Percentiles rank a stretch among this genome's conserved stretches.
phyloP scores from a whole-genome alignment of 768 basidiomycete species.

The Coprinopsis sp. region DNA sequence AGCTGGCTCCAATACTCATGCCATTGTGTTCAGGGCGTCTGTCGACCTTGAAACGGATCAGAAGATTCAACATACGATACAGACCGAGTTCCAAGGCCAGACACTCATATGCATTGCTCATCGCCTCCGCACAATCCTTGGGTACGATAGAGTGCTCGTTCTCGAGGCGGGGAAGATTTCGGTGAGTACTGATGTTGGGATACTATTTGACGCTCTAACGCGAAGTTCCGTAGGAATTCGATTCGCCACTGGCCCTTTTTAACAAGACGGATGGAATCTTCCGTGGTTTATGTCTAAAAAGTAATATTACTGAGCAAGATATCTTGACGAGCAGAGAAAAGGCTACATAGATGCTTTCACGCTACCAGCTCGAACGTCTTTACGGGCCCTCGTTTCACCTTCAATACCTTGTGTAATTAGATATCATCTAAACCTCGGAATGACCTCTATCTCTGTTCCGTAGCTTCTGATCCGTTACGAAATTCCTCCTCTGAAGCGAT shows the following conservation, averaged over 20 bases:
- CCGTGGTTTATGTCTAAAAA: conserved; percentile 48
- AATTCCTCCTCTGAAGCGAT: no score
- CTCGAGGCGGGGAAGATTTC: conserved; percentile 58
- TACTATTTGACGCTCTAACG: neutral
- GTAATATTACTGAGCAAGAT: conserved; percentile 21
- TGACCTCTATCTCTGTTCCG: no score
- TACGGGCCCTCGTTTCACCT: no score
- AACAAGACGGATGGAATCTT: conserved; percentile 47
- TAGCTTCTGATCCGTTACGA: no score
- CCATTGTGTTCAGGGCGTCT: conserved; percentile 40
- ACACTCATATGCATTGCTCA: conserved; percentile 80
- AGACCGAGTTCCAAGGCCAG: conserved; percentile 62
- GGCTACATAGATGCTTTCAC: no score
- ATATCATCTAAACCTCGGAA: no score
- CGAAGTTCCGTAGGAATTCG: conserved; percentile 45
- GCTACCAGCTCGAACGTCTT: no score
- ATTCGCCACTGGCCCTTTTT: conserved; percentile 51
- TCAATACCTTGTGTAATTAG: no score
- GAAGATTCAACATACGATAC: conserved; percentile 79
- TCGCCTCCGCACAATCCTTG: conserved; percentile 72
- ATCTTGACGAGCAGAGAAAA: conserved; percentile 7
- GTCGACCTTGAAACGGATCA: conserved; percentile 77
- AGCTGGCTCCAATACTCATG: neutral
- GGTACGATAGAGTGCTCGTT: conserved; percentile 69
- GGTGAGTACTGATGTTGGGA: conserved; percentile 22